Conservation (phyloP, 768 basidiomycete species). For the Chiua virens region DNA sequence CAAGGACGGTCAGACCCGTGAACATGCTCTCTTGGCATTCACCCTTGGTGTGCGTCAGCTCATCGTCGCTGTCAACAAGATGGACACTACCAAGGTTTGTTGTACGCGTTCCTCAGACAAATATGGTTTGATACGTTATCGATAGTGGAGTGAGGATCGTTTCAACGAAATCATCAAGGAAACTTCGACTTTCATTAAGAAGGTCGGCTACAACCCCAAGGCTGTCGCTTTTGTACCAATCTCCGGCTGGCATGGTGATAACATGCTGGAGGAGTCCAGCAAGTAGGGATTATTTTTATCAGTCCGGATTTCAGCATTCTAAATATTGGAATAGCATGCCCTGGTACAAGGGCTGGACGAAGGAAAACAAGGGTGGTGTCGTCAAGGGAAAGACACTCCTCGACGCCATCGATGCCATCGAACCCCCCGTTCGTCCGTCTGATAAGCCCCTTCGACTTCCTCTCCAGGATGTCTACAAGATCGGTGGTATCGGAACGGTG, state of each 20-base stretch:
- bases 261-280: slow-evolving; percentile 98
- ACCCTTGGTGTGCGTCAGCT: slow-evolving; percentile 99
- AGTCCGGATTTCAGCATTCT: slow-evolving; percentile 9
- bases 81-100: slow-evolving; percentile 96
- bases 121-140: slow-evolving; percentile 2
- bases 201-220: slow-evolving; percentile 99
- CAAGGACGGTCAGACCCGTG: slow-evolving; percentile 99
- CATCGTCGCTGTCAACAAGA: slow-evolving; percentile 99
- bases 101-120: background rate
- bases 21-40: slow-evolving; percentile 99
- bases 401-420: slow-evolving; percentile 99
- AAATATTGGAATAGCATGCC: slow-evolving; percentile 67
- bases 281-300: slow-evolving; percentile 57
- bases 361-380: slow-evolving; percentile 90
- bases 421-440: slow-evolving; percentile 93
- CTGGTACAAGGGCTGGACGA: slow-evolving; percentile 99
- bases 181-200: slow-evolving; percentile 97
- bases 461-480: slow-evolving; percentile 99
- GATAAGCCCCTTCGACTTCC: slow-evolving; percentile 99
- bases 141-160: slow-evolving; percentile 96
- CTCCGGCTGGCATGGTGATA: slow-evolving; percentile 99
- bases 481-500: slow-evolving; percentile 99
- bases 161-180: slow-evolving; percentile 99
- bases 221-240: slow-evolving; percentile 97
- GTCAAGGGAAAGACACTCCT: slow-evolving; percentile 99